Evolutionary conservation across 202 grass and related monocot genomes (phyloP).

Genomic region (Schoenoplectus tabernaemontani): DNA sequence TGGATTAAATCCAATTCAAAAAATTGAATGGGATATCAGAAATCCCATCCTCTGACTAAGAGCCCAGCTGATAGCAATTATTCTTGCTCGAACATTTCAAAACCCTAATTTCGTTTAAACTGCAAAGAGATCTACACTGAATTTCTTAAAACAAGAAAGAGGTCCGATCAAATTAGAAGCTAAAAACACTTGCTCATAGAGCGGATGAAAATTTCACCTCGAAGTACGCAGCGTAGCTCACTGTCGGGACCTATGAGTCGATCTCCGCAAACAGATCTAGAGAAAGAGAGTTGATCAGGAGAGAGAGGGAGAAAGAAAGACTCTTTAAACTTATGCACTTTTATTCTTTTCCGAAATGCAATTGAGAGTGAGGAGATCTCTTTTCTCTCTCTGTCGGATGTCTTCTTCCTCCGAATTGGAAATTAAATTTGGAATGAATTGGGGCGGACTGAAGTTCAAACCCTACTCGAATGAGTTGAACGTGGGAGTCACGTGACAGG

Average conservation of each 20-base stretch:
- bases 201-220: not conserved
- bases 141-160: not conserved
- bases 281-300: not conserved
- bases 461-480: slow-evolving; percentile 5
- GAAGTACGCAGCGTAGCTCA: not conserved
- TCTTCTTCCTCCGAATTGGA: too few relatives aligned
- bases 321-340: not conserved
- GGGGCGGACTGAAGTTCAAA: slow-evolving; percentile 11
- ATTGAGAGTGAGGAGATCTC: slow-evolving; percentile 1
- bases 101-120: not conserved
- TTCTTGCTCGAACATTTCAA: not conserved
- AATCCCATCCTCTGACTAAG: not conserved
- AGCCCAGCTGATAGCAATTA: not conserved
- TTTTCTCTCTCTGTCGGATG: too few relatives aligned
- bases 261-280: not conserved
- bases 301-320: not conserved
- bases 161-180: not conserved
- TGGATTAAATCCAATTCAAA: not conserved
- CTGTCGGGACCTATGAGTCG: not conserved
- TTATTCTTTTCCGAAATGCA: not conserved
- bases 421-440: not conserved
- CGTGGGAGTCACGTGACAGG: slow-evolving; percentile 6
- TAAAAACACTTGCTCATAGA: slow-evolving; percentile 14
- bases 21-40: not conserved
- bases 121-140: not conserved